phyloP scores from a whole-genome alignment of 164 flowering plant genomes.

The Liquidambar formosana region DNA sequence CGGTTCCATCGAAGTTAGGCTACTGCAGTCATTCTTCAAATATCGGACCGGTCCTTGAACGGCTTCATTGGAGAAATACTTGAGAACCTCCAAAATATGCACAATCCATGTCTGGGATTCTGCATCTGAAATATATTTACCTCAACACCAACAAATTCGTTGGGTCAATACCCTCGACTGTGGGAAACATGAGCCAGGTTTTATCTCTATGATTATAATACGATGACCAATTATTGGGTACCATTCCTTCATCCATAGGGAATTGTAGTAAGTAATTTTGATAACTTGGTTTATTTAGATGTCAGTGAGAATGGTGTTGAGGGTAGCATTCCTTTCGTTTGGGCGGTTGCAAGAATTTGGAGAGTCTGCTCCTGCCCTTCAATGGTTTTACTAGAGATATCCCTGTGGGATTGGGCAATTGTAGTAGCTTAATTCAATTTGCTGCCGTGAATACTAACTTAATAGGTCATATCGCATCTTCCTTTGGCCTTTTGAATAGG shows the following conservation, averaged over 20 bases:
- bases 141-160: conserved; percentile 41
- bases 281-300: conserved; percentile 36
- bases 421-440: conserved; percentile 42
- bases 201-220: conserved; percentile 33
- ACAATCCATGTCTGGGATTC: conserved; percentile 48
- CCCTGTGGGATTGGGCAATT: conserved; percentile 59
- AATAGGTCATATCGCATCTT: conserved; percentile 63
- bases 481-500: conserved; percentile 47
- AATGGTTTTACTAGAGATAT: conserved; percentile 53
- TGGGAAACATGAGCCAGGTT: conserved; percentile 47
- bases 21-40: conserved; percentile 44
- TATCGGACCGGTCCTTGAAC: conserved; percentile 45
- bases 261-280: conserved; percentile 46
- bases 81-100: conserved; percentile 27
- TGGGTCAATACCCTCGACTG: conserved; percentile 54
- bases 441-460: conserved; percentile 40
- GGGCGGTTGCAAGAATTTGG: conserved; percentile 39
- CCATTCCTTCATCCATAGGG: conserved; percentile 55
- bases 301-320: conserved; percentile 41
- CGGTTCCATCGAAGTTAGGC: conserved; percentile 44
- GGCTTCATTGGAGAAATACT: conserved; percentile 48
- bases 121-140: conserved; percentile 30
- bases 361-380: conserved; percentile 41
- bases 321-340: conserved; percentile 51
- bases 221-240: conserved; percentile 47